A percentile compares a stretch with the other conserved stretches of the same genome.
Evolutionary conservation across 306 rosid species (phyloP).

Genomic region (Fagus sylvatica): DNA sequence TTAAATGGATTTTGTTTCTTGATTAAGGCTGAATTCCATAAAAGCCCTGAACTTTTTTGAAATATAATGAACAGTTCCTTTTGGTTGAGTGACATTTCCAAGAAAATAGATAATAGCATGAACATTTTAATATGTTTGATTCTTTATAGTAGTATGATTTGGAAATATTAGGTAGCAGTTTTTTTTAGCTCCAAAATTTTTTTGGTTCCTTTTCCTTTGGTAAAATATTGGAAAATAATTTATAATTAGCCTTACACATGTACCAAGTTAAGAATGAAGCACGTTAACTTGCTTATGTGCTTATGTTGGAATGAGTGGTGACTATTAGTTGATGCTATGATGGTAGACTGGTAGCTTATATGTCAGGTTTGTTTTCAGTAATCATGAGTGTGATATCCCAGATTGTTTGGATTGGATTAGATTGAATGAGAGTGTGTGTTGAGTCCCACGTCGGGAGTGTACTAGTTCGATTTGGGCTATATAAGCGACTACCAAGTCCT

Average conservation of each 20-base stretch:
- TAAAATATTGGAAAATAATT: not conserved
- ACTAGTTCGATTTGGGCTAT: too few species aligned
- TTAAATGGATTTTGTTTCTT: conserved; percentile 9
- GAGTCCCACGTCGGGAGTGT: too few species aligned
- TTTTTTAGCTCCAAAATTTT: not conserved
- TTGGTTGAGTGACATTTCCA: not conserved
- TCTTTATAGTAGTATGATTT: not conserved
- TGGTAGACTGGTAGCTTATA: not conserved
- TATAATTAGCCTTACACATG: not conserved
- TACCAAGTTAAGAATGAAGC: not conserved
- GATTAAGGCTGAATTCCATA: not conserved
- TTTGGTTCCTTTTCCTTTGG: not conserved
- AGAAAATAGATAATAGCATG: not conserved
- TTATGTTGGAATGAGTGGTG: not conserved
- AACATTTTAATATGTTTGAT: not conserved
- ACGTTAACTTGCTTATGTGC: too few species aligned
- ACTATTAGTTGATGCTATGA: not conserved
- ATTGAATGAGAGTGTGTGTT: too few species aligned
- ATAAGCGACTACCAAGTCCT: too few species aligned
- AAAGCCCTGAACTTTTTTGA: not conserved
- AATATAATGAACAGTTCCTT: conserved; percentile 7
- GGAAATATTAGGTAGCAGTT: not conserved
- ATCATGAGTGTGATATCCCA: not conserved
- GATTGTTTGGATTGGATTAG: too few species aligned
- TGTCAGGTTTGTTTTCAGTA: not conserved